Evolutionary conservation across 176 grass and related monocot genomes (phyloP), one percentile per base, ranked within the genome.

Genomic region (Oryza nivara): DNA sequence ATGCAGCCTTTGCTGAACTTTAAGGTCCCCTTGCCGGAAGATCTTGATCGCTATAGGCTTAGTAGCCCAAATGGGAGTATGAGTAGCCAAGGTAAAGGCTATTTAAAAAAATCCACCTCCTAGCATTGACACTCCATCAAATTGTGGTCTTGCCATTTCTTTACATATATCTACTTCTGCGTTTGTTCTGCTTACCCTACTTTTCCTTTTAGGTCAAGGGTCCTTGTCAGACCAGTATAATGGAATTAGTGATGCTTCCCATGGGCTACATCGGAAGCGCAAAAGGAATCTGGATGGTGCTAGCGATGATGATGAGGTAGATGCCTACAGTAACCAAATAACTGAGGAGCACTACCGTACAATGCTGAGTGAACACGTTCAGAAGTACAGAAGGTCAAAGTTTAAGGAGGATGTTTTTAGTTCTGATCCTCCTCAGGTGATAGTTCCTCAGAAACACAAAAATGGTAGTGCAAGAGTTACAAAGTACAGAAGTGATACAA

Each of bases 321-420:
- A 94, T 81, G 86, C 80, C 40, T 87, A 94, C 82, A 85, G 82
- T 71, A 85, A 90, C 43, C 84, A 83, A 81, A 89, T 99, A 84
- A 91, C 91, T 0, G 93, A 99, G 88, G 91, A 99, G 76, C 84
- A 94, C 11, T 99, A 99, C 84, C 91, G 88, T 58, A 85, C 93
- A 77, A 99, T 99, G 97, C 86, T 99, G 13, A 94, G 85, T 34
- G 91, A 96, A 61, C 97, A 99, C 80, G 90, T 96, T 56, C 93
- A 92, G 49, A 96, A 90, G 82, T 94, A 94, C 75, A 84, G 76
- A 74, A 88, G 85, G 66, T 76, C 88, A 51, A 92, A 82, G 77
- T 65, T 83, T 79, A 36, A 36, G 4, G 95, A 95, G 4, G 83
- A 82, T 81, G 60, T 69, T 72, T 88, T 87, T 84, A 77, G 87